Evolutionary conservation across 2,329 filamentous ascomycete genomes (phyloP), one percentile per base, ranked within the genome.

Genomic region (Fusarium globosum): DNA sequence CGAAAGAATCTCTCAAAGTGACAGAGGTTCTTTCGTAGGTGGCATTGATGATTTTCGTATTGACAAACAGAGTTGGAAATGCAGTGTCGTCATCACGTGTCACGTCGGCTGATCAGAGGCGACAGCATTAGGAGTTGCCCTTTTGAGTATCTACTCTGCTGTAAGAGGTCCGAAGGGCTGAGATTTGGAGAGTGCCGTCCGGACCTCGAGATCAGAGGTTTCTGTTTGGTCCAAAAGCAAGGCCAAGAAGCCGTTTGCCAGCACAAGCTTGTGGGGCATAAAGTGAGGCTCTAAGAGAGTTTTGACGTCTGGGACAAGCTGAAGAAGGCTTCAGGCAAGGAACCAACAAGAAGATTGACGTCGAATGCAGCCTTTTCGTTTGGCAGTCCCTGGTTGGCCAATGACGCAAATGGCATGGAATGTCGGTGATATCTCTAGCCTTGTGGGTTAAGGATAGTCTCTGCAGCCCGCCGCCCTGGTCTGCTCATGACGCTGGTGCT

Each of bases 81-180:
- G 23, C 59, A 60, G 57, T 76, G 68, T 69, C 69, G 72, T 75
- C 65, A 76, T 77, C 73, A 77, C 75, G 72, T 77, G 72, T 75
- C 53, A 65, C 57, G 49, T 18, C 49, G 46, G 61, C 60, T 68
- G 65, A 75, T 65, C 67, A 56, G 65, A 72, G 64, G 63, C 71
- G 60, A 68, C 30, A 59, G 33, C 36, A 39, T 20, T 33, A 42
- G 58, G 26, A 43, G 43, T 30, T 43, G 46, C 68, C 61, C 11
- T 46, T 73, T 64, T 51, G 55, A 60, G 55, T 36, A 55, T 39
- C 42, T 52, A 59, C 43, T 28, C 33, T 61, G 26, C 68, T 72
- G 69, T 45, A 65, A 65, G 64, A 65, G 57, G 36, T 36, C 39
- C n/a, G 51, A 28, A 20, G 18, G 52, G 43, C 48, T 71, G 65